Evolutionary conservation across 192 early-diverging fungal species (phyloP).

Genomic region (Linnemannia elongata): DNA sequence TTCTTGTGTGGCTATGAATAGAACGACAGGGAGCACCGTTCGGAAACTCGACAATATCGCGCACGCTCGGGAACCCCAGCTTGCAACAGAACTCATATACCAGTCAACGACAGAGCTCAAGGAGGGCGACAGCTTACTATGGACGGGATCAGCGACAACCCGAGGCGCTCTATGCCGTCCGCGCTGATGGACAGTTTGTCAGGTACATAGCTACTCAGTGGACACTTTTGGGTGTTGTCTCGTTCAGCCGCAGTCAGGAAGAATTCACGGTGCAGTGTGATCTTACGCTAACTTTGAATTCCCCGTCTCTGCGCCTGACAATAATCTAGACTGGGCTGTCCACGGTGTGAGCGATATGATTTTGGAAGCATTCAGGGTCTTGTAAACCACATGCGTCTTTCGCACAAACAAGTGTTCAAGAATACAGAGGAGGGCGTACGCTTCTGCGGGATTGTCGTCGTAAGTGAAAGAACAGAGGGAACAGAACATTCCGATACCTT

Average conservation of each 20-base stretch:
- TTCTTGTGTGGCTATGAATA: slow-evolving; percentile 9
- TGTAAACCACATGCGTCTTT: slow-evolving; percentile 84
- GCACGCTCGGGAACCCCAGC: slow-evolving; percentile 2
- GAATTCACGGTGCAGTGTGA: neutral
- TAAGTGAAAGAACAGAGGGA: slow-evolving; percentile 39
- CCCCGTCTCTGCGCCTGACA: slow-evolving; percentile 14
- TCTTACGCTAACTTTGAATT: slow-evolving; percentile 2
- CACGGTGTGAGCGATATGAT: slow-evolving; percentile 78
- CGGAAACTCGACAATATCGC: slow-evolving; percentile 47
- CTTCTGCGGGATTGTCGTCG: slow-evolving; percentile 78
- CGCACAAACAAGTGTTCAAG: slow-evolving; percentile 81
- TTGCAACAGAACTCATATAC: slow-evolving; percentile 5
- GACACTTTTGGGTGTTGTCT: neutral
- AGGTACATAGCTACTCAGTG: slow-evolving; percentile 8
- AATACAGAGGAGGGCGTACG: slow-evolving; percentile 81
- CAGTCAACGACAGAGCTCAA: slow-evolving; percentile 21
- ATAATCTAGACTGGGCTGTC: slow-evolving; percentile 75
- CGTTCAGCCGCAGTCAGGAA: neutral
- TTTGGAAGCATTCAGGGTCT: slow-evolving; percentile 92
- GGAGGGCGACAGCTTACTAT: slow-evolving; percentile 37
- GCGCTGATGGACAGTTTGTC: slow-evolving; percentile 55
- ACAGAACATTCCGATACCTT: slow-evolving; percentile 46
- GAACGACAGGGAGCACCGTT: slow-evolving; percentile 61
- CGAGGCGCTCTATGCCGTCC: slow-evolving; percentile 47
- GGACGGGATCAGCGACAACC: slow-evolving; percentile 36